Conservation (phyloP, 352 stramenopile species). For the Pythium oligandrum region DNA sequence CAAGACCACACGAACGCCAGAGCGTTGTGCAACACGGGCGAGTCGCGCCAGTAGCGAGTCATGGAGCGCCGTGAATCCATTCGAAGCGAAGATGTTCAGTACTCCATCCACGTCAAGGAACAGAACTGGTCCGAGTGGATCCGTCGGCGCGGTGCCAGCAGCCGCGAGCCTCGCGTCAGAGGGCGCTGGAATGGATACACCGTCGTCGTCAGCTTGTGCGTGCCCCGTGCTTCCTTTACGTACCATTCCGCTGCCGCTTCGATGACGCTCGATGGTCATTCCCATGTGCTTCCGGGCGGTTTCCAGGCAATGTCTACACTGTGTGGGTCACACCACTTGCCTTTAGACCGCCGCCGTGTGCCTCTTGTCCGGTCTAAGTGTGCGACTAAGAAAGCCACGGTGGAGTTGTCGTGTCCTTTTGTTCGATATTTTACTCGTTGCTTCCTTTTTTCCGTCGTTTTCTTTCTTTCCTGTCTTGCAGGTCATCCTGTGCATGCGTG, state of each 20-base stretch:
- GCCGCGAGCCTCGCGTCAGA: too few species aligned
- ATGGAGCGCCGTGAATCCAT: conserved; percentile 1
- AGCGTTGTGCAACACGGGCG: conserved; percentile 1
- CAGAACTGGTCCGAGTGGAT: conserved; percentile 1
- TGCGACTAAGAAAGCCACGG: too few species aligned
- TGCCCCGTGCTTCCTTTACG: conserved; percentile 1
- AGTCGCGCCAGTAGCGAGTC: conserved; percentile 5
- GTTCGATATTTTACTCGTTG: too few species aligned
- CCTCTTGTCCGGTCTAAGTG: too few species aligned
- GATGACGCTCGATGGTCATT: not conserved
- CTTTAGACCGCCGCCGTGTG: too few species aligned
- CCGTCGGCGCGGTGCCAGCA: too few species aligned
- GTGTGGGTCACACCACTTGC: too few species aligned
- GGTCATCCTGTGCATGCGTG: too few species aligned
- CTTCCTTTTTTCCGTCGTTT: too few species aligned
- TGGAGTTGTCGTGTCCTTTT: too few species aligned
- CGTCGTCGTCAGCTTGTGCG: not conserved
- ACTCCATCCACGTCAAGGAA: conserved; percentile 15
- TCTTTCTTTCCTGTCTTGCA: too few species aligned
- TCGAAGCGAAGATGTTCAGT: conserved; percentile 3
- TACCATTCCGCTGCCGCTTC: conserved; percentile 2
- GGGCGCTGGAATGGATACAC: not conserved
- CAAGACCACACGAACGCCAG: conserved; percentile 7
- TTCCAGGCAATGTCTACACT: not conserved
- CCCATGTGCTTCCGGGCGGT: not conserved